phyloP scores from a whole-genome alignment of 2,329 filamentous ascomycete genomes.

The Stachybotrys chartarum region DNA sequence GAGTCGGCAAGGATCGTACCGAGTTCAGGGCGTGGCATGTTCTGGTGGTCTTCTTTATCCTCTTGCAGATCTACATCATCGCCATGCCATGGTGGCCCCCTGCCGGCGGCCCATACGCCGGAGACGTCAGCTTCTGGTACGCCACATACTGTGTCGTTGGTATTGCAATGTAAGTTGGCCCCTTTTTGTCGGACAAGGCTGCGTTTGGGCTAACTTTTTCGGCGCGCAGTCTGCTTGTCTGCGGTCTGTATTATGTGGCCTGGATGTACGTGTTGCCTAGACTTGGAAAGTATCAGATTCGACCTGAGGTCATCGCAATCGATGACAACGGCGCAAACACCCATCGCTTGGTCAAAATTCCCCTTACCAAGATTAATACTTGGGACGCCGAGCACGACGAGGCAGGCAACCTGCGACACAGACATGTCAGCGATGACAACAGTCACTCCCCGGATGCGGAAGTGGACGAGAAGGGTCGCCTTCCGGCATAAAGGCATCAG shows the following conservation, averaged over 20 bases:
- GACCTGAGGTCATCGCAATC: conserved; percentile 45
- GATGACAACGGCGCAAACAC: conserved; percentile 37
- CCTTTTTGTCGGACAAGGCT: not conserved
- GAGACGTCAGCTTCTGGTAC: conserved; percentile 68
- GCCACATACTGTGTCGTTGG: conserved; percentile 61
- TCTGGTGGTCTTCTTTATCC: conserved; percentile 50
- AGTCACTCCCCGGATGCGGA: not conserved
- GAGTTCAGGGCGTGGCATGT: conserved; percentile 54
- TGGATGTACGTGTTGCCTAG: conserved; percentile 53
- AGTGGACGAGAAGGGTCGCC: not conserved
- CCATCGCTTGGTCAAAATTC: conserved; percentile 46
- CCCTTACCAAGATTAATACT: conserved; percentile 36
- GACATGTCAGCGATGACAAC: not conserved
- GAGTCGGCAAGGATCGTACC: conserved; percentile 36
- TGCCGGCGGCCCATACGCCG: conserved; percentile 46
- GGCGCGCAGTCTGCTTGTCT: conserved; percentile 36
- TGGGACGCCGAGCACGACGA: conserved; percentile 57
- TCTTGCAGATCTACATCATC: conserved; percentile 54
- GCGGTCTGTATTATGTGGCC: conserved; percentile 48
- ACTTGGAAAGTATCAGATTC: conserved; percentile 44
- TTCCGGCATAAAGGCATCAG: not conserved
- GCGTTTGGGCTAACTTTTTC: not conserved
- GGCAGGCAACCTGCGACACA: conserved; percentile 14
- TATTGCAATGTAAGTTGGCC: conserved; percentile 49
- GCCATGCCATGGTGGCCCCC: conserved; percentile 70